Conservation (phyloP, 768 basidiomycete species). For the Lactarius evosmus region DNA sequence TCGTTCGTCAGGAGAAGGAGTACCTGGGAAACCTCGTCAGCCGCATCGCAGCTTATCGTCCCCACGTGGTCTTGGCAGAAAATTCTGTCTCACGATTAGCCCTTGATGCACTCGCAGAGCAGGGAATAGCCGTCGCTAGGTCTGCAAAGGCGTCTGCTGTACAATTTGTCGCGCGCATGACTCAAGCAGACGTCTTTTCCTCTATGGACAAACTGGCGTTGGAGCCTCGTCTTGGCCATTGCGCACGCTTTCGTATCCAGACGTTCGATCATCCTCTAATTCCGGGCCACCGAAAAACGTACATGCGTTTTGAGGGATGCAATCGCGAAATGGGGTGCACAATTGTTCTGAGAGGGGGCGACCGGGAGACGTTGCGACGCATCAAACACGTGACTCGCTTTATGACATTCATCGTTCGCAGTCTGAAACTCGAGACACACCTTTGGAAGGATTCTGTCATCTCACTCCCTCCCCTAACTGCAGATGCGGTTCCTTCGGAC, state of each 20-base stretch:
- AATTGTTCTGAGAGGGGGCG: conserved; percentile 83
- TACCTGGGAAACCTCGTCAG: conserved; percentile 84
- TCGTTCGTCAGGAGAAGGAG: conserved; percentile 89
- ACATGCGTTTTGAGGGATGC: conserved; percentile 98
- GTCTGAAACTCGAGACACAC: conserved; percentile 89
- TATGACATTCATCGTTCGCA: conserved; percentile 88
- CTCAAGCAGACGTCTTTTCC: conserved; percentile 90
- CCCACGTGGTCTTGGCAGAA: conserved; percentile 90
- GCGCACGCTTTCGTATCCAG: conserved; percentile 79
- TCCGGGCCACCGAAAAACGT: conserved; percentile 91
- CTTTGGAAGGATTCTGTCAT: conserved; percentile 91
- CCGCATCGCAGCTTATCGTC: conserved; percentile 86
- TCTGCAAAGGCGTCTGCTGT: conserved; percentile 87
- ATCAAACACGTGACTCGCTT: conserved; percentile 93
- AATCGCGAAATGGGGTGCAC: conserved; percentile 92
- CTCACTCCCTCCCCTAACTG: conserved; percentile 61
- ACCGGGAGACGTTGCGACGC: conserved; percentile 72
- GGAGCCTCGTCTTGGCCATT: conserved; percentile 88
- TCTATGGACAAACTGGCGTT: conserved; percentile 92
- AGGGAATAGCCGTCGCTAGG: conserved; percentile 87
- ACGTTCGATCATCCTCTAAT: conserved; percentile 94
- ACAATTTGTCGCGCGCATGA: conserved; percentile 86
- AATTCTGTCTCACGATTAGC: conserved; percentile 89
- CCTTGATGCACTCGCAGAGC: conserved; percentile 77
- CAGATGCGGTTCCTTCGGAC: conserved; percentile 59